Base-by-base conservation (phyloP, 495 filamentous ascomycete species). In the Cercophora newfieldiana region DNA sequence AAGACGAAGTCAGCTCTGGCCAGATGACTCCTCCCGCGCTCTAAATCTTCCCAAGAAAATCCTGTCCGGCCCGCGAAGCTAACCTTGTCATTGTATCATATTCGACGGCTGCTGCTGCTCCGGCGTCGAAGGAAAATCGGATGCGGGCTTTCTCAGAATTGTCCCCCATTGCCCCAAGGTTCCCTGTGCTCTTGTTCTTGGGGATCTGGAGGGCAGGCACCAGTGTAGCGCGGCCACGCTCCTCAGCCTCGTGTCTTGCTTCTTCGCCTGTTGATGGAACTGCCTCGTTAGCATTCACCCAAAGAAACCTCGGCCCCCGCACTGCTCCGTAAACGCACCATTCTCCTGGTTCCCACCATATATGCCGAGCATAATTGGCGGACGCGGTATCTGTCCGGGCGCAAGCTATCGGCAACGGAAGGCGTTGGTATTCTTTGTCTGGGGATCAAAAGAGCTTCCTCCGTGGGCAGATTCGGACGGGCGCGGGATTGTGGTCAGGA, bases 131-230 rank as follows among this genome's bases (percentile, higher is more conserved):
- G 31, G 83, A 86, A 66, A 86, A 84, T 37, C 85, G 80, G 58
- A 84, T 74, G 72, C 83, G 77, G 49, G 78, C 65, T 66, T 72
- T 80, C 44, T 82, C 80, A 26, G 78, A 71, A 51, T 31, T 70
- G 69, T 79, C 76, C 31, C 69, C 70, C 48, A 77, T 70, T 65
- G 83, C 74, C 25, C 84, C 76, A 26, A 91, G 82, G 70, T 87
- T 89, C 22, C 87, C 80, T 24, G 86, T 86, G 69, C 87, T 89
- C 65, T 81, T 80, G 78, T 87, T 88, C 77, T 85, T 90, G 67
- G 83, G 91, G 60, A 91, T 79, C 60, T 81, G 79, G 54, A 83
- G 55, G 7, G 77, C 58, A 28, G 79, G 75, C 55, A 73, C 25
- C 30, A 82, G 77, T 60, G 73, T 68, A 64, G 57, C 65, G 26